Percentiles rank a stretch among this genome's conserved stretches.
phyloP scores from a whole-genome alignment of 768 basidiomycete species.

The Trametes cubensis region DNA sequence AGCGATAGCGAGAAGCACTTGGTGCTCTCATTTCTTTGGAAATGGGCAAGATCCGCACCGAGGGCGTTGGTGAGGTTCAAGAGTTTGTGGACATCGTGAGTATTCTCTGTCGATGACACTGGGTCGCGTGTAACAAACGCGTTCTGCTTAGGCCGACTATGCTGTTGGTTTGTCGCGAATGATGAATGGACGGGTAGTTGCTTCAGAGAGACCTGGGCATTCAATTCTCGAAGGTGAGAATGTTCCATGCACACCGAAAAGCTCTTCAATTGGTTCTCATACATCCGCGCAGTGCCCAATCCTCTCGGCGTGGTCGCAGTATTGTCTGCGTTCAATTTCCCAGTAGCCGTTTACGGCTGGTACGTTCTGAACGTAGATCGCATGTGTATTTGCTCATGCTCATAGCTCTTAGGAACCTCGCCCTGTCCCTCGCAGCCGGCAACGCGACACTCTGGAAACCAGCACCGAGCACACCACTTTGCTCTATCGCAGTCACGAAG shows the following conservation, averaged over 20 bases:
- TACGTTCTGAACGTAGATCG: slow-evolving; percentile 34
- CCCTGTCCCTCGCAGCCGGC: slow-evolving; percentile 84
- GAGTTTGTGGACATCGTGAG: slow-evolving; percentile 93
- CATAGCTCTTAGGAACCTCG: slow-evolving; percentile 69
- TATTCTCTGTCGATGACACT: slow-evolving; percentile 12
- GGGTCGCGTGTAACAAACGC: neutral
- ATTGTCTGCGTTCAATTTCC: slow-evolving; percentile 95
- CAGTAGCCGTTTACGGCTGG: slow-evolving; percentile 93
- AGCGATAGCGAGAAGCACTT: slow-evolving; percentile 65
- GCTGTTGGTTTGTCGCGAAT: slow-evolving; percentile 90
- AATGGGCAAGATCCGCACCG: slow-evolving; percentile 90
- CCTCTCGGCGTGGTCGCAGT: slow-evolving; percentile 76
- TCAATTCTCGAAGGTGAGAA: slow-evolving; percentile 80
- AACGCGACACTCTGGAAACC: slow-evolving; percentile 98
- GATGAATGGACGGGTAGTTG: slow-evolving; percentile 89
- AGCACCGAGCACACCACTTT: slow-evolving; percentile 84
- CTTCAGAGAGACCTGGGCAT: slow-evolving; percentile 89
- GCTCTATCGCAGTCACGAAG: slow-evolving; percentile 87
- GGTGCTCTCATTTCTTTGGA: slow-evolving; percentile 85
- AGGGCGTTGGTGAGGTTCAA: slow-evolving; percentile 92
- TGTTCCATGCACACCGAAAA: too few relatives aligned
- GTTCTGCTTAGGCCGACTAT: slow-evolving; percentile 75
- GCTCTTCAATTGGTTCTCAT: too few relatives aligned
- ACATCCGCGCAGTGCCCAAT: slow-evolving; percentile 68
- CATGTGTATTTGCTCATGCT: neutral